Base-by-base conservation (phyloP, 257 asterid genomes). In the Coffea eugenioides region DNA sequence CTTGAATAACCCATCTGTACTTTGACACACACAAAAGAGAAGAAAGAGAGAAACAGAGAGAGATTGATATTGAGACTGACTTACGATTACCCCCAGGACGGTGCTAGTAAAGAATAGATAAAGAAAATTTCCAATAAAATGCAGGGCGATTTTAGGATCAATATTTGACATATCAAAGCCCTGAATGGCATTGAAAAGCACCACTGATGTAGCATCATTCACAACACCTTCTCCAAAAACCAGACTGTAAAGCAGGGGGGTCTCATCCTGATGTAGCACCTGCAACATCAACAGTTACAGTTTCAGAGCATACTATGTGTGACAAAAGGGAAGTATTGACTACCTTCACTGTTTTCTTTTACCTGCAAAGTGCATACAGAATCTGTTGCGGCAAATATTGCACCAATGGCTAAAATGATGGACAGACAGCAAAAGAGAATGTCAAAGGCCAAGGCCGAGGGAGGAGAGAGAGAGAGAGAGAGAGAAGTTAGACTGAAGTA, bases 351-450 rank as follows among this genome's bases (percentile, higher is more conserved):
- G 16, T 69, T 21, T 62, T 76, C 14, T 39, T 68, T 59, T 82
- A 85, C 90, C 88, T 85, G 89, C 87, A 87, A 85, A 41, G 90
- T 87, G 84, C 90, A 87, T 56, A 87, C 88, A 71, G 90, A 87
- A 83, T 87, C 90, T 68, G 90, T 87, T 62, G 90, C 90, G 41
- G 90, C 82, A 78, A 87, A 87, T 75, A 85, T 87, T 64, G 88
- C 88, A 56, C 88, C 90, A 73, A 85, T 83, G 69, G 90, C 90
- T 87, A 64, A 73, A 61, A 77, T 27, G 54, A 13, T 39, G 54
- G 27, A 10, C 41, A 16, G 61, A 21, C 21, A 49, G 56, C 36
- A 4, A 73, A 56, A 48, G 16, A 57, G 74, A 70, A 6, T 73
- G 57, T 72, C 21, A 73, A 27, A 66, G 23, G 52, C 51, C 27